These are phyloP conservation scores for Zarea fungicola DNA, from an alignment of 2,329 filamentous ascomycete genomes.

Conservation along the genomic window DNA sequence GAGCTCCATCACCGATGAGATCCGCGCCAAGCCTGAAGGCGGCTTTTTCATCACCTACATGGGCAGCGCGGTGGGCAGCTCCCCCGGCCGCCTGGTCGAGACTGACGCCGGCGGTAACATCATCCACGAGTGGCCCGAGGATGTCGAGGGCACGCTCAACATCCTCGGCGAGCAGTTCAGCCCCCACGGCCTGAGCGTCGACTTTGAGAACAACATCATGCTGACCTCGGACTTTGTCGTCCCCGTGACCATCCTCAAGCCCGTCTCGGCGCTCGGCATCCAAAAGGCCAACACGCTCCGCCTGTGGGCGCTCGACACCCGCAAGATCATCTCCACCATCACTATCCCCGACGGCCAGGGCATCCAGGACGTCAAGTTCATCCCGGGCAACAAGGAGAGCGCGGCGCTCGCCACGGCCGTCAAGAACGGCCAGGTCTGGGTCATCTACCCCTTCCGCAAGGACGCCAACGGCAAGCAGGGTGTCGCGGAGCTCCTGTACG, in stretches of 20 bases:
- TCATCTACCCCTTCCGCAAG: conserved; percentile 58
- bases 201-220: conserved; percentile 53
- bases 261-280: conserved; percentile 42
- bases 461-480: conserved; percentile 52
- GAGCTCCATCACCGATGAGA: conserved; percentile 56
- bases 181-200: conserved; percentile 55
- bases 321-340: conserved; percentile 55
- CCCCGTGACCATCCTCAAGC: conserved; percentile 56
- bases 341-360: conserved; percentile 54
- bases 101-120: conserved; percentile 55
- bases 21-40: conserved; percentile 57
- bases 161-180: conserved; percentile 55
- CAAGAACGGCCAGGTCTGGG: conserved; percentile 55
- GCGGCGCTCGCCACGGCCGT: conserved; percentile 58
- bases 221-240: conserved; percentile 60
- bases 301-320: conserved; percentile 50
- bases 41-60: conserved; percentile 60
- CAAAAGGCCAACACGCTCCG: conserved; percentile 52
- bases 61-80: conserved; percentile 53
- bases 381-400: conserved; percentile 52
- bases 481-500: conserved; percentile 51
- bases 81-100: conserved; percentile 55
- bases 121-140: conserved; percentile 57
- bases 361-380: conserved; percentile 62
- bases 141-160: conserved; percentile 48